phyloP scores from a whole-genome alignment of 352 stramenopile species.

The Globisporangium heterothallicum region DNA sequence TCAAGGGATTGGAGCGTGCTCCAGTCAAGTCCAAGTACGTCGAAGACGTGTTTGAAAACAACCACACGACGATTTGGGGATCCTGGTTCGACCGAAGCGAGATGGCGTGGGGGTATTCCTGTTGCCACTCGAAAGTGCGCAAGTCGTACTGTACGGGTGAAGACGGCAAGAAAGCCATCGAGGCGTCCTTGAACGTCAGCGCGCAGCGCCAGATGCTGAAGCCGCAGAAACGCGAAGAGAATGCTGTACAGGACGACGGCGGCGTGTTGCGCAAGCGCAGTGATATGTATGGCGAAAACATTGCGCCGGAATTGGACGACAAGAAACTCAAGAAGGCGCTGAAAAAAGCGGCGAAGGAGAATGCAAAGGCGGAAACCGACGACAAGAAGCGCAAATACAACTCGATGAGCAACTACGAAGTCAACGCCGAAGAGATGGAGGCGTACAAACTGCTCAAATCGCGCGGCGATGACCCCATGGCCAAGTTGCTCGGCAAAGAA shows the following conservation, averaged over 20 bases:
- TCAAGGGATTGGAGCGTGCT: slow-evolving; percentile 75
- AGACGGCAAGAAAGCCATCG: slow-evolving; percentile 87
- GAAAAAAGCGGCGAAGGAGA: slow-evolving; percentile 68
- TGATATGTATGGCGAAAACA: slow-evolving; percentile 89
- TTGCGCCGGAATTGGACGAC: slow-evolving; percentile 61
- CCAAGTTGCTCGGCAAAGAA: slow-evolving; percentile 77
- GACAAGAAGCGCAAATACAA: slow-evolving; percentile 94
- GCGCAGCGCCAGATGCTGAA: slow-evolving; percentile 51
- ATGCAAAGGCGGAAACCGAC: slow-evolving; percentile 43
- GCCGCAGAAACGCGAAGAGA: slow-evolving; percentile 12
- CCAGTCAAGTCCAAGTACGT: slow-evolving; percentile 95
- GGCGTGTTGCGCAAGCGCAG: slow-evolving; percentile 54
- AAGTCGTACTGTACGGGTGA: slow-evolving; percentile 96
- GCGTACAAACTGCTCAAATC: slow-evolving; percentile 91
- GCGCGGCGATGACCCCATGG: slow-evolving; percentile 90
- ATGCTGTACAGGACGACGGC: slow-evolving; percentile 8
- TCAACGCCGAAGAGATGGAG: slow-evolving; percentile 96
- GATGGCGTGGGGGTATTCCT: slow-evolving; percentile 96
- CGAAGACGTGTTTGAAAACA: slow-evolving; percentile 95
- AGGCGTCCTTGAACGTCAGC: slow-evolving; percentile 63
- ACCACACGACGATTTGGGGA: slow-evolving; percentile 97
- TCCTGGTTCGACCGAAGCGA: slow-evolving; percentile 95
- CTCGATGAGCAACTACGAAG: slow-evolving; percentile 85
- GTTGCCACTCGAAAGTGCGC: slow-evolving; percentile 93
- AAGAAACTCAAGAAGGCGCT: slow-evolving; percentile 86